Conservation (phyloP, 306 rosid species). For the Aeschynomene evenia region DNA sequence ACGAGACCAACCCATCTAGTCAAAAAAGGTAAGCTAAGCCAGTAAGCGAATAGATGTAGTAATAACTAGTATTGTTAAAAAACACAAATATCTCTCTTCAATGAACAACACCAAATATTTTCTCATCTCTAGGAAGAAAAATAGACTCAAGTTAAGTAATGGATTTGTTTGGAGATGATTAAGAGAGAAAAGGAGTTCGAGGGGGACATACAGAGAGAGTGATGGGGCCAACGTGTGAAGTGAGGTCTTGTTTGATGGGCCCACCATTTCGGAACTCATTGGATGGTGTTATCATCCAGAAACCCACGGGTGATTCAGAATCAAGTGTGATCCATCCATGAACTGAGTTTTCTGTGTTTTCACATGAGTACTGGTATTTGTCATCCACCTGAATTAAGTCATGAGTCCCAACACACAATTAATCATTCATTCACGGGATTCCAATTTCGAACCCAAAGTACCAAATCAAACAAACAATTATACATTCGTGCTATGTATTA, state of each 20-base stretch:
- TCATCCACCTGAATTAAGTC: slow-evolving; percentile 95
- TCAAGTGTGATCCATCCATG: slow-evolving; percentile 70
- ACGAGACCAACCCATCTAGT: too few relatives aligned
- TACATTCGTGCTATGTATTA: too few relatives aligned
- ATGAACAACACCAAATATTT: too few relatives aligned
- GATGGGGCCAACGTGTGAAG: slow-evolving; percentile 83
- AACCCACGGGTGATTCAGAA: slow-evolving; percentile 52
- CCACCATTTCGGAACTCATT: slow-evolving; percentile 78
- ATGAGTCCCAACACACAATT: slow-evolving; percentile 10
- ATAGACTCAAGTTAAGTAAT: too few relatives aligned
- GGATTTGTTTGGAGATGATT: not conserved
- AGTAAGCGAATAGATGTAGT: too few relatives aligned
- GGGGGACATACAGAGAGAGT: slow-evolving; percentile 51
- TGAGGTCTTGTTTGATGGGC: slow-evolving; percentile 85
- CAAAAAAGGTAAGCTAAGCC: too few relatives aligned
- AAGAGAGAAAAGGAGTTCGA: too few relatives aligned
- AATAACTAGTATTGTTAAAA: too few relatives aligned
- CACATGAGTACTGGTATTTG: slow-evolving; percentile 79
- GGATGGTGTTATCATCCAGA: slow-evolving; percentile 83
- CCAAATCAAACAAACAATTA: too few relatives aligned
- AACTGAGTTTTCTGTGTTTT: slow-evolving; percentile 50
- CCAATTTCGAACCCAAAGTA: not conserved
- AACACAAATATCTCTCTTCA: too few relatives aligned
- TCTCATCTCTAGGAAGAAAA: too few relatives aligned
- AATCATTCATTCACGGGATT: slow-evolving; percentile 19